Conservation (phyloP, 805 yeast species). For the Ogataea methylovora region DNA sequence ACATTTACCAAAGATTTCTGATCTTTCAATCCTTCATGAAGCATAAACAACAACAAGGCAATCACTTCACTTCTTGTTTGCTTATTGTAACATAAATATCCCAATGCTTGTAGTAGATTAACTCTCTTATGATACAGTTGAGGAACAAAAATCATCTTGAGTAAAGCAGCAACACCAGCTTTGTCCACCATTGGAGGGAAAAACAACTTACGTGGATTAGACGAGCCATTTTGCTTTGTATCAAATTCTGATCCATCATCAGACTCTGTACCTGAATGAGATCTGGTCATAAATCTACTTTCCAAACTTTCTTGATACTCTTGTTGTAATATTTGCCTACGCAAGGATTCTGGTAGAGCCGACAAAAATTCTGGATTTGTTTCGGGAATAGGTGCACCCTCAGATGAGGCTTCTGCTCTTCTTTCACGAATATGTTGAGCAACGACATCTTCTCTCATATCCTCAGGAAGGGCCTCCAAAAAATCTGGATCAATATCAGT, state of each 20-base stretch:
- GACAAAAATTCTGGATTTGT: constrained; percentile 74
- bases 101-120: constrained; percentile 55
- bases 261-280: constrained; percentile 3
- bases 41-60: constrained; percentile 54
- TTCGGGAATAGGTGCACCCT: constrained; percentile 46
- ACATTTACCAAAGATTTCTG: constrained; percentile 54
- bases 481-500: constrained; percentile 91
- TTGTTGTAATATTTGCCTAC: constrained; percentile 19
- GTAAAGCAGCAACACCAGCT: constrained; percentile 64
- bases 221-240: neutral
- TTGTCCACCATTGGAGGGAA: constrained; percentile 68
- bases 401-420: constrained; percentile 43
- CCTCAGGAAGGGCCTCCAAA: constrained; percentile 83
- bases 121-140: constrained; percentile 58
- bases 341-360: constrained; percentile 56
- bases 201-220: constrained; percentile 34
- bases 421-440: constrained; percentile 77
- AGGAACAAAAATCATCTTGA: constrained; percentile 68
- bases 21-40: constrained; percentile 68
- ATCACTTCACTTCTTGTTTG: constrained; percentile 73
- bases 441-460: constrained; percentile 87
- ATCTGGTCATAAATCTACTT: constrained; percentile 9
- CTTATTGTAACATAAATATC: constrained; percentile 63
- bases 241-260: constrained; percentile 4
- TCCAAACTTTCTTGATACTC: constrained; percentile 16